phyloP scores from a whole-genome alignment of 2,329 filamentous ascomycete species.

The Emmonsia crescens region DNA sequence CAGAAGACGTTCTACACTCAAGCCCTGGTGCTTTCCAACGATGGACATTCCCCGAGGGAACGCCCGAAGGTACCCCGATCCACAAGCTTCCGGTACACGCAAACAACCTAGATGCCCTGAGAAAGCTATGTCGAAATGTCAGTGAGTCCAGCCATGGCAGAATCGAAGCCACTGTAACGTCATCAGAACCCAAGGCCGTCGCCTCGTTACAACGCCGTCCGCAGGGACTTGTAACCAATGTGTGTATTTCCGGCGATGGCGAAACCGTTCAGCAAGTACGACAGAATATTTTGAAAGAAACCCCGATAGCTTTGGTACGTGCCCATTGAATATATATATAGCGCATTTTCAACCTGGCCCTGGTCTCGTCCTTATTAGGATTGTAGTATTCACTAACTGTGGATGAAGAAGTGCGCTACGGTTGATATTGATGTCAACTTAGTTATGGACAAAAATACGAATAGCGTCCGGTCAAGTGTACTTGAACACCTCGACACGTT shows the following conservation, averaged over 20 bases:
- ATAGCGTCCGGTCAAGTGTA: slow-evolving; percentile 62
- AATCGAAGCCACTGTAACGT: slow-evolving; percentile 73
- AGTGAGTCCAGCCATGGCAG: slow-evolving; percentile 57
- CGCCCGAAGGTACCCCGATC: slow-evolving; percentile 70
- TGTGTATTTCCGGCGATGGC: slow-evolving; percentile 78
- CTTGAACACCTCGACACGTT: slow-evolving; percentile 79
- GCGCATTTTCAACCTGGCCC: background rate
- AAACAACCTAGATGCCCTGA: slow-evolving; percentile 70
- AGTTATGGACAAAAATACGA: slow-evolving; percentile 62
- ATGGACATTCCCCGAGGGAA: slow-evolving; percentile 88
- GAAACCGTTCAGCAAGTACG: slow-evolving; percentile 84
- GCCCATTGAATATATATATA: slow-evolving; percentile 2
- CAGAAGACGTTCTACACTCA: slow-evolving; percentile 88
- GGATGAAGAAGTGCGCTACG: slow-evolving; percentile 67
- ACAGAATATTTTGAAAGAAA: slow-evolving; percentile 81
- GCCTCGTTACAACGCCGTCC: slow-evolving; percentile 37
- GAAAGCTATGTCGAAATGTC: slow-evolving; percentile 70
- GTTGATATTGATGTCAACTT: slow-evolving; percentile 89
- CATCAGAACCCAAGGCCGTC: slow-evolving; percentile 63
- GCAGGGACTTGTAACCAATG: slow-evolving; percentile 64
- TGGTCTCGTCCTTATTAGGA: background rate
- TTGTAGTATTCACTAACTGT: background rate
- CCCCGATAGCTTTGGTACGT: slow-evolving; percentile 81
- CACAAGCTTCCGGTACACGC: slow-evolving; percentile 87
- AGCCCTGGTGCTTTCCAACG: slow-evolving; percentile 76